Evolutionary conservation across 2,329 filamentous ascomycete genomes (phyloP).

Genomic region (Xylariaceae sp.): DNA sequence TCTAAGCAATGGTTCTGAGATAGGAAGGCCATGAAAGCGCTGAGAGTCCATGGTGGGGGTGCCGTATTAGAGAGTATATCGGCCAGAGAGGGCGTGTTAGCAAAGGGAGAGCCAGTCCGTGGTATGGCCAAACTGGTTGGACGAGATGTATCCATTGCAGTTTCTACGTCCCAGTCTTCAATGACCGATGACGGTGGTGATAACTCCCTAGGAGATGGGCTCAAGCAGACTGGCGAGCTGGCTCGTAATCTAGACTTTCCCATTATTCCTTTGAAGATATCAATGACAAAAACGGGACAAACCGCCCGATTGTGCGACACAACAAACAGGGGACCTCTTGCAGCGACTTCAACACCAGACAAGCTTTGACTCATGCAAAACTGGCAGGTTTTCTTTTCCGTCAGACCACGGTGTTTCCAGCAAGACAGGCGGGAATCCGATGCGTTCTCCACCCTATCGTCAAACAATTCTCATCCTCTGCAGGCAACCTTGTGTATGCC

Average conservation of each 20-base stretch:
- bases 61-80: constrained; percentile 89
- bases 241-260: constrained; percentile 50
- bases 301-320: constrained; percentile 28
- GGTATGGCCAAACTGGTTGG: constrained; percentile 52
- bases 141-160: constrained; percentile 52
- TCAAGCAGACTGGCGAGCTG: constrained; percentile 48
- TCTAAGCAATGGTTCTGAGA: constrained; percentile 97
- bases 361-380: constrained; percentile 27
- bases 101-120: constrained; percentile 42
- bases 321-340: constrained; percentile 30
- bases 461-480: constrained; percentile 24
- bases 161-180: constrained; percentile 47
- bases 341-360: constrained; percentile 23
- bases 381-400: constrained; percentile 14
- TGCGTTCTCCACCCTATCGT: constrained; percentile 17
- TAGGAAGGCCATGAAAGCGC: constrained; percentile 93
- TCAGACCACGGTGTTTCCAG: constrained; percentile 21
- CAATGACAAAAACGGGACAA: constrained; percentile 21
- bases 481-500: constrained; percentile 22
- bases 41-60: constrained; percentile 84
- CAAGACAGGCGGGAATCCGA: constrained; percentile 12
- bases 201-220: constrained; percentile 44
- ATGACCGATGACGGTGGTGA: constrained; percentile 50
- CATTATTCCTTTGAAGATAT: constrained; percentile 42
- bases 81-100: constrained; percentile 68